Evolutionary conservation across 768 basidiomycete species (phyloP), one percentile per base, ranked within the genome.

Genomic region (Auriscalpium orientale): DNA sequence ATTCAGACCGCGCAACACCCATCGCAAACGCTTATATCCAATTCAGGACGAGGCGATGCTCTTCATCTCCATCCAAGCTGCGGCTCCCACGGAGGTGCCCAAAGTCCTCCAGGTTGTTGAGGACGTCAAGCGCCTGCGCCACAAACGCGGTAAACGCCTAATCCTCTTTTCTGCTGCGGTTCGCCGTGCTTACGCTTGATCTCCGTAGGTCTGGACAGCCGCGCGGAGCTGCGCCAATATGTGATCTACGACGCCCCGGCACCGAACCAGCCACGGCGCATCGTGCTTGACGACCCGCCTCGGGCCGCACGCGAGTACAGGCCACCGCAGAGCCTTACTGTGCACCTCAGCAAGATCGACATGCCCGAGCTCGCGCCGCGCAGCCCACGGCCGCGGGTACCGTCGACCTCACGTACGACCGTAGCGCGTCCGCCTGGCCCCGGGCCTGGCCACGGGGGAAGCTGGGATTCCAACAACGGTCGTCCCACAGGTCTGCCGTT

Each of bases 261-360:
- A 5, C 64, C 66, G 59, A 22, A 20, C 12, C 44, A 48, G 43
- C 84, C 85, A 1, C 76, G 72, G 46, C 74, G 84, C 18, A 91
- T 91, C 61, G 85, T 87, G 49, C 72, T 89, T 22, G 79, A 91
- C 63, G 68, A 71, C 37, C 59, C 65, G 0, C 75, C 55, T 66
- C 66, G 46, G 68, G 71, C 55, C 64, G 60, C 47, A 72, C 76
- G 50, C 15, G 53, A 54, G 58, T 91, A 92, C 65, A 69, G 73
- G 3, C 89, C 90, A 1, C 90, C 89, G 1, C 77, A 74, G 36
- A 83, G 78, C 58, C 74, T 93, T 0, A 78, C 76, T 0, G 76
- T 92, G 1, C 89, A 92, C 67, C 69, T 93, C 16, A 89, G 89
- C 75, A 92, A 92, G 75, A 90, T 93, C 49, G 75, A 84, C 13